Evolutionary conservation across 129 eudicot species (phyloP), one percentile per base, ranked within the genome.

Genomic region (Lonicera japonica): DNA sequence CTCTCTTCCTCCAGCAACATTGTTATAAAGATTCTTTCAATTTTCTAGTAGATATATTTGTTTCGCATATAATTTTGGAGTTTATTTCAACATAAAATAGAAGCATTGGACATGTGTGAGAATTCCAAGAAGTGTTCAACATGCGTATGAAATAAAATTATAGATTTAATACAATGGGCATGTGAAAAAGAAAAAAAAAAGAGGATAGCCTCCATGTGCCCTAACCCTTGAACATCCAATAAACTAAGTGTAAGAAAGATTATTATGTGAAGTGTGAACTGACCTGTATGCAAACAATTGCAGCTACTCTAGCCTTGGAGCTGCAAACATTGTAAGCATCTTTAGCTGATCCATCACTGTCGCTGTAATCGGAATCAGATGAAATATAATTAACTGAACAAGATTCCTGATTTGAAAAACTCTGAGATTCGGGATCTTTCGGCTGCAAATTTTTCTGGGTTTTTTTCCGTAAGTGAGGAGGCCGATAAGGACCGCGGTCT

Each of bases 331-430:
- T 78, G 54, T 68, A 67, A 6, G 56, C 38, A 72, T 76, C 89
- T 61, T 58, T 75, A 41, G 47, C 40, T 20, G 87, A 65, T 65
- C 85, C 87, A 76, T 94, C 96, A 79, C 69, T 79, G 55, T 88
- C 96, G 61, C 99, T 94, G 68, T 66, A 72, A 74, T 94, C 99
- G 34, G 99, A 94, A 79, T 94, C 99, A 46, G 99, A 94, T 67
- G 91, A 85, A 45, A 77, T 58, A 63, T 65, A 66, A 58, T 73
- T 77, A 70, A 54, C 39, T 47, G 77, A 54, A 20, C 81, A 63
- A 46, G 60, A 65, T 48, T 68, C 79, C 47, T 58, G 68, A 62
- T 74, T 79, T 9, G 69, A 55, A 54, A 69, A 56, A 61, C 68
- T 61, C 41, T 47, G 54, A 50, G 86, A 64, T 22, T 70, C 71